Percentiles rank a stretch among this genome's conserved stretches.
Conservation (phyloP, 768 basidiomycete genomes). For the Gloeostereum incarnatum region DNA sequence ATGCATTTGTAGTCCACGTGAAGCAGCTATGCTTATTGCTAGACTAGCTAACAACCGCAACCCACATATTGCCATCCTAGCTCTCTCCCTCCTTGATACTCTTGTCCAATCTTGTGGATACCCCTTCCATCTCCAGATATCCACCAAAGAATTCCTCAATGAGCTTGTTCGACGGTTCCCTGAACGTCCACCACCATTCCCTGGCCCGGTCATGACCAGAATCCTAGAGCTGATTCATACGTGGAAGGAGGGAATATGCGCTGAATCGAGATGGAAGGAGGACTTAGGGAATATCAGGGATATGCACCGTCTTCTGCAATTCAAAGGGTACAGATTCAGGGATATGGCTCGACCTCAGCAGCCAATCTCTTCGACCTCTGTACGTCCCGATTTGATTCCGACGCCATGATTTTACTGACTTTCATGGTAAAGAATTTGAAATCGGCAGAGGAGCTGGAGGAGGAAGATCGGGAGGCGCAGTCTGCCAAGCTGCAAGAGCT, state of each 20-base stretch:
- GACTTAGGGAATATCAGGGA: conserved; percentile 95
- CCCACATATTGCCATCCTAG: conserved; percentile 82
- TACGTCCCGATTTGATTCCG: conserved; percentile 16
- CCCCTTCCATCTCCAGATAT: conserved; percentile 92
- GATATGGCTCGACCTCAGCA: conserved; percentile 29
- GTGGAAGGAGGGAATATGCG: conserved; percentile 94
- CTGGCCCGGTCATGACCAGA: conserved; percentile 89
- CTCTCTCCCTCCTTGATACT: conserved; percentile 80
- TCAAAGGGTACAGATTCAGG: conserved; percentile 85
- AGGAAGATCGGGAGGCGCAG: conserved; percentile 91
- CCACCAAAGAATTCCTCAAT: conserved; percentile 97
- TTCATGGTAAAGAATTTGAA: conserved; percentile 61
- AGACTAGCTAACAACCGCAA: conserved; percentile 87
- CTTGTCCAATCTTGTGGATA: conserved; percentile 96
- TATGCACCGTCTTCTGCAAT: conserved; percentile 90
- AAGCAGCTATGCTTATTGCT: conserved; percentile 81
- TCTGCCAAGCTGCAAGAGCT: conserved; percentile 98
- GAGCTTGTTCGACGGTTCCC: conserved; percentile 97
- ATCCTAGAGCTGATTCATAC: conserved; percentile 87
- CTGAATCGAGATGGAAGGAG: conserved; percentile 86
- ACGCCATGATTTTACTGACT: not conserved
- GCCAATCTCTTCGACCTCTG: conserved; percentile 29
- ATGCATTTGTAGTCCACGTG: conserved; percentile 60
- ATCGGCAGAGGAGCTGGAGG: conserved; percentile 92
- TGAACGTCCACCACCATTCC: conserved; percentile 92